These are phyloP conservation scores for Thecaphora thlaspeos DNA, from an alignment of 1,284 basidiomycete genomes.

Conservation along the genomic window DNA sequence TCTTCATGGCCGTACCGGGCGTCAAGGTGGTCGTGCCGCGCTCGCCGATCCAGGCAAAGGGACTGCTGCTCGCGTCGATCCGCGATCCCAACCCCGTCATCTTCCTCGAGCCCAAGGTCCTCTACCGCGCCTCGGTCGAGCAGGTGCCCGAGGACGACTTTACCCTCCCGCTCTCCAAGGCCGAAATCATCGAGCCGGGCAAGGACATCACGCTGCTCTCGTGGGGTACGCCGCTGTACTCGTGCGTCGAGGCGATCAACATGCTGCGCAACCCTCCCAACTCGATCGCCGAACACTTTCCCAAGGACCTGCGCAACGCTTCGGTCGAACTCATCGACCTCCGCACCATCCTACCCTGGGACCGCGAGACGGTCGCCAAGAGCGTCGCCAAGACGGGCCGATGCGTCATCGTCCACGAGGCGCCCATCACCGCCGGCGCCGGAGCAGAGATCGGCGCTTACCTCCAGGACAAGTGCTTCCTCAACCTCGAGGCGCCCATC, in stretches of 20 bases:
- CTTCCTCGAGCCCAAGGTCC: conserved; percentile 90
- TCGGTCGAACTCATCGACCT: conserved; percentile 87
- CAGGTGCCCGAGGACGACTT: conserved; percentile 88
- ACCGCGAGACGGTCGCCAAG: conserved; percentile 64
- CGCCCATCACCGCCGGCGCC: conserved; percentile 44
- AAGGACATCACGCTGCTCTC: conserved; percentile 81
- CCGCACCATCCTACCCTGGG: conserved; percentile 85
- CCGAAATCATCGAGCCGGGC: conserved; percentile 74
- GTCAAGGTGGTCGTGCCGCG: conserved; percentile 90
- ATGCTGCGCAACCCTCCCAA: conserved; percentile 70
- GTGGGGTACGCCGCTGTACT: conserved; percentile 89
- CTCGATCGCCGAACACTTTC: conserved; percentile 69
- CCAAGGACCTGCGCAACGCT: conserved; percentile 68
- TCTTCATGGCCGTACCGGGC: conserved; percentile 79
- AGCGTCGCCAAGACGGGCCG: conserved; percentile 46
- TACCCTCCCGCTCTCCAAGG: conserved; percentile 73
- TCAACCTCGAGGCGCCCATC: conserved; percentile 44
- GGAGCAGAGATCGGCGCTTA: conserved; percentile 47
- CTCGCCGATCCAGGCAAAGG: conserved; percentile 91
- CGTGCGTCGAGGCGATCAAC: conserved; percentile 76
- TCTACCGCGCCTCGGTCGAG: conserved; percentile 85
- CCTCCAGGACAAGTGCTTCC: conserved; percentile 44
- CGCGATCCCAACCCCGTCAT: conserved; percentile 89
- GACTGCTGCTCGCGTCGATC: conserved; percentile 77
- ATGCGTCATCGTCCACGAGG: conserved; percentile 50